Conservation (phyloP, 1,139 yeast species). For the Wickerhamomyces sp. region DNA sequence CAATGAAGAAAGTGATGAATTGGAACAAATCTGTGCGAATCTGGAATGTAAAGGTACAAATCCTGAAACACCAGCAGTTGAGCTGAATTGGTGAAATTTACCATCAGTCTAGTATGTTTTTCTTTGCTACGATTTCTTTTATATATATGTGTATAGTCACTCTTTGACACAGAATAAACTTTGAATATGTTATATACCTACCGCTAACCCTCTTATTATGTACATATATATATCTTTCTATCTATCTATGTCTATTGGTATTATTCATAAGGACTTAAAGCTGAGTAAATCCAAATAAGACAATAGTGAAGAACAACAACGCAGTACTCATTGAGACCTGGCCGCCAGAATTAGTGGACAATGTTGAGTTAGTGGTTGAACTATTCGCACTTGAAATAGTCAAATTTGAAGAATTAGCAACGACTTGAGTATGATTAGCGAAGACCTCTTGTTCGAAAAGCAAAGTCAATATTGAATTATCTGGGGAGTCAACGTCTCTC, state of each 20-base stretch:
- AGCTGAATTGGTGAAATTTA: constrained; percentile 20
- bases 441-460: constrained; percentile 1
- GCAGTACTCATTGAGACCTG: too few species aligned
- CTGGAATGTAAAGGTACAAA: constrained; percentile 42
- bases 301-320: too few species aligned
- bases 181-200: too few species aligned
- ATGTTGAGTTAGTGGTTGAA: background rate
- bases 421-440: background rate
- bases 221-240: too few species aligned
- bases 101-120: too few species aligned
- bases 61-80: constrained; percentile 26
- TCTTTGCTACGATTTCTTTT: too few species aligned
- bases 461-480: constrained; percentile 1
- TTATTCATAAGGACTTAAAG: too few species aligned
- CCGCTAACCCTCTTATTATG: too few species aligned
- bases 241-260: too few species aligned
- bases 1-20: constrained; percentile 40
- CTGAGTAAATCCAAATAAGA: too few species aligned
- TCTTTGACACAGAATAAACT: too few species aligned
- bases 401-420: background rate
- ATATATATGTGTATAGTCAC: too few species aligned
- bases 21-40: constrained; percentile 43
- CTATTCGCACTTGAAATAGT: background rate
- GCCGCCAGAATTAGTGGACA: background rate
- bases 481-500: constrained; percentile 1